Conservation (phyloP, 1,139 yeast species). For the Saccharomycopsis hybrid region DNA sequence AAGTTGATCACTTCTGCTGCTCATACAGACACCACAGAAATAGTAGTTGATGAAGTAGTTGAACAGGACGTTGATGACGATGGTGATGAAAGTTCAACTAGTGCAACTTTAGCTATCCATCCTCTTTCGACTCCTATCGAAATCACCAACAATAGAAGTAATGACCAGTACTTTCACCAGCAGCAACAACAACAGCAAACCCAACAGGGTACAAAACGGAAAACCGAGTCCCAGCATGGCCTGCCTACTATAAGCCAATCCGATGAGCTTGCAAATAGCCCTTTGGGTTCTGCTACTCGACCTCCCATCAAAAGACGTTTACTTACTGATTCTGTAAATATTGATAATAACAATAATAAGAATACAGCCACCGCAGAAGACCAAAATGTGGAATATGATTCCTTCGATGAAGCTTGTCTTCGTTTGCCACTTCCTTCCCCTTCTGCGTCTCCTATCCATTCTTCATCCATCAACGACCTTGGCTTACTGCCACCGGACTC, state of each 20-base stretch:
- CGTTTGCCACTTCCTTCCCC: conserved; percentile 54
- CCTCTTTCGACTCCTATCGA: conserved; percentile 11
- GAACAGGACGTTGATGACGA: not conserved
- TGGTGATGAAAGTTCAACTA: not conserved
- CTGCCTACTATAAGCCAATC: not conserved
- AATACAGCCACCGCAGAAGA: not conserved
- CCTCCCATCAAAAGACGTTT: not conserved
- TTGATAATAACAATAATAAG: not conserved
- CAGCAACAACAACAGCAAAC: not conserved
- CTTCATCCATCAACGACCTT: conserved; percentile 23
- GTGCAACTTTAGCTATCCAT: conserved; percentile 6
- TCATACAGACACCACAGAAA: not conserved
- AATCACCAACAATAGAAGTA: not conserved
- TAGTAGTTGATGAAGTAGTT: not conserved
- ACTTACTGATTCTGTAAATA: not conserved
- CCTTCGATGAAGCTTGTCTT: not conserved
- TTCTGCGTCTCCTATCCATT: conserved; percentile 57
- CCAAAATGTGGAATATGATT: not conserved
- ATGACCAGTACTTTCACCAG: not conserved
- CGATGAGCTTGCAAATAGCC: not conserved
- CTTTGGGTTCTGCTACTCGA: not conserved
- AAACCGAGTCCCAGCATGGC: conserved; percentile 1
- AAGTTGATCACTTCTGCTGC: no score
- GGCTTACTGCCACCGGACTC: not conserved
- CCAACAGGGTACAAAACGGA: not conserved